These are phyloP conservation scores for Coniella lustricola DNA, from an alignment of 2,329 filamentous ascomycete genomes.

Conservation along the genomic window DNA sequence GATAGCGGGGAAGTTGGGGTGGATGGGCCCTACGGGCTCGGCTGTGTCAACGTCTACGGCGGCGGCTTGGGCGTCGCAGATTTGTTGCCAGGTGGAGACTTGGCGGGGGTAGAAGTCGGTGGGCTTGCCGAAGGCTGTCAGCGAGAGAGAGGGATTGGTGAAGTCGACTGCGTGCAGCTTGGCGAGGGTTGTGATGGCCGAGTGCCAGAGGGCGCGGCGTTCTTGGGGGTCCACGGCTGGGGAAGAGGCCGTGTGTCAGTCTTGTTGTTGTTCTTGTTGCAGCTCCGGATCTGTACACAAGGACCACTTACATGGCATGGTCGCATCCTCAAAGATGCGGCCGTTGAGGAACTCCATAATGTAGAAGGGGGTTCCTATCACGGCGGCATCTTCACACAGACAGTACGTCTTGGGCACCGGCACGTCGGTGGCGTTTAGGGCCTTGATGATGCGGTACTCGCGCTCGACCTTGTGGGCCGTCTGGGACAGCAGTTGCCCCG, in stretches of 20 bases:
- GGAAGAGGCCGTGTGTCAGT: constrained; percentile 51
- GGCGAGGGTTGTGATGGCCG: constrained; percentile 75
- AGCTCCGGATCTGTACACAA: too few species aligned
- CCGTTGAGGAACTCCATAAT: constrained; percentile 95
- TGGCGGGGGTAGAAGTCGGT: constrained; percentile 80
- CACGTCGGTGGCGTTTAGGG: constrained; percentile 70
- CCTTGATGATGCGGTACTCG: constrained; percentile 85
- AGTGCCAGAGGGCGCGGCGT: constrained; percentile 75
- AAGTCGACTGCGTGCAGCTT: constrained; percentile 69
- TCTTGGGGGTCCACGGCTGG: constrained; percentile 63
- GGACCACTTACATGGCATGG: constrained; percentile 7
- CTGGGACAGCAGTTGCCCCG: constrained; percentile 86
- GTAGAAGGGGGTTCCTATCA: constrained; percentile 91
- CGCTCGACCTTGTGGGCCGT: constrained; percentile 95
- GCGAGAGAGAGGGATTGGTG: constrained; percentile 51
- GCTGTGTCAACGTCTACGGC: constrained; percentile 71
- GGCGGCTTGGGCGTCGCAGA: constrained; percentile 70
- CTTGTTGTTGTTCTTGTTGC: neutral
- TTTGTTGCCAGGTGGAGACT: constrained; percentile 71
- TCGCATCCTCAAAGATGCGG: constrained; percentile 75
- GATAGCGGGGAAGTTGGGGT: constrained; percentile 72
- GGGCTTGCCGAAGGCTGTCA: constrained; percentile 66
- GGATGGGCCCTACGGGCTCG: constrained; percentile 67
- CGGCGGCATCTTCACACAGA: constrained; percentile 72
- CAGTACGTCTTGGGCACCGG: constrained; percentile 78